Evolutionary conservation across 1,139 yeast genomes (phyloP).

Genomic region (Candida buenavistaensis): DNA sequence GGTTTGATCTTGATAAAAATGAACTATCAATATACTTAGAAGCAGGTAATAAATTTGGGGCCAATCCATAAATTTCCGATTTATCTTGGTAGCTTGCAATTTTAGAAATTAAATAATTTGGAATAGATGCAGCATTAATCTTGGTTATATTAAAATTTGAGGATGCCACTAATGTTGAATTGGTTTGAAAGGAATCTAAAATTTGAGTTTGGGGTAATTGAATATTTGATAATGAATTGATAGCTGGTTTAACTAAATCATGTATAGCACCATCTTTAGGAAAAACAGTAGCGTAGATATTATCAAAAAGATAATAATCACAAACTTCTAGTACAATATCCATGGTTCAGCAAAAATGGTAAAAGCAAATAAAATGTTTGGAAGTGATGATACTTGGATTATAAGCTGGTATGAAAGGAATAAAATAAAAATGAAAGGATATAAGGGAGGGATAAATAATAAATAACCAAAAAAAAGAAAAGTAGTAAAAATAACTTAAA

Average conservation of each 20-base stretch:
- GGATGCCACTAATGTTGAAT: slow-evolving; percentile 6
- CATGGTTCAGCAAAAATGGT: slow-evolving; percentile 44
- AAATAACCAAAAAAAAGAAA: too few species aligned
- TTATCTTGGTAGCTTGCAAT: slow-evolving; percentile 29
- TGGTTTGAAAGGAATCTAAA: slow-evolving; percentile 6
- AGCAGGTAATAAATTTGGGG: slow-evolving; percentile 39
- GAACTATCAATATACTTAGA: slow-evolving; percentile 60
- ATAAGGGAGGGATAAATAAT: too few species aligned
- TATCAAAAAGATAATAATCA: slow-evolving; percentile 74
- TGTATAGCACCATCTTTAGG: slow-evolving; percentile 35
- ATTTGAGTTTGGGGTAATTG: slow-evolving; percentile 5
- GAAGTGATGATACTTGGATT: too few species aligned
- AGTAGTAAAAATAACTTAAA: too few species aligned
- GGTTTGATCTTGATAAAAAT: slow-evolving; percentile 65
- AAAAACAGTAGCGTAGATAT: slow-evolving; percentile 56
- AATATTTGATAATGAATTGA: slow-evolving; percentile 7
- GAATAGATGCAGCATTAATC: slow-evolving; percentile 15
- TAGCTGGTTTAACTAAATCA: slow-evolving; percentile 11
- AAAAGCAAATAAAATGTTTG: slow-evolving; percentile 1
- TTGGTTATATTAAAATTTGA: slow-evolving; percentile 8
- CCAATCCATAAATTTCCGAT: slow-evolving; percentile 40
- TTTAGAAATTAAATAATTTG: slow-evolving; percentile 13
- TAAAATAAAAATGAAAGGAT: slow-evolving; percentile 1
- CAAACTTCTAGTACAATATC: slow-evolving; percentile 82
- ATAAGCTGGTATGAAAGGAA: background rate